Evolutionary conservation across 106 monocot genomes (phyloP), one percentile per base, ranked within the genome.

Genomic region (Platanthera zijinensis): DNA sequence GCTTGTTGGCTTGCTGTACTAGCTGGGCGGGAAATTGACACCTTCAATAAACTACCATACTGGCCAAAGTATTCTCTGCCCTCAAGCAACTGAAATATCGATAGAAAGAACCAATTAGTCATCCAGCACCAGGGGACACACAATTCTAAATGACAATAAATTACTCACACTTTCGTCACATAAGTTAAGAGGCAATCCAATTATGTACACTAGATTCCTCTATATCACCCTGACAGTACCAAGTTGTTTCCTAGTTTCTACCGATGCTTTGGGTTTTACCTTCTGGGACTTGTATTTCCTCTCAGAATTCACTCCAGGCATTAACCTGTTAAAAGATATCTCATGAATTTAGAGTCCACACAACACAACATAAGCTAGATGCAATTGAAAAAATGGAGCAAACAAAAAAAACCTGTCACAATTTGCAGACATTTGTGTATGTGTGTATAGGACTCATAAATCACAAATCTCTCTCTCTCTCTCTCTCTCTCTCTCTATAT

Each of bases 61-160:
- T 93, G 96, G 7, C 96, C 93, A 89, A 97, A 97, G 74, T 89
- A 97, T 77, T 97, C 96, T 70, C 84, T 89, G 8, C 84, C 84
- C 74, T 97, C 91, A 61, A 97, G 96, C 56, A 93, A 61, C 96
- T 97, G 85, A 19, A 57, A 15, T 5, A 17, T 14, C 32, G 9
- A 77, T 19, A 52, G 51, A 52, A 48, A 32, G 9, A 17, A 71
- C 70, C 48, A 5, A 50, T 62, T 61, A 51, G 2, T 39, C 3
- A 25, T 46, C 10, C 13, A 14, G 9, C 51, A 52, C 39, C 51
- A 45, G 14, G 8, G 66, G 19, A n/a, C n/a, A 18, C 45, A 11
- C 17, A 52, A 12, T 53, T 11, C 7, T 66, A 25, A 77, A 45
- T 17, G 7, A 48, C 11, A 28, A 6, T n/a, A 50, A 18, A 9